A percentile compares a stretch with the other conserved stretches of the same genome.
Conservation (phyloP, 441 rosid genomes). For the Omphalea diandra region DNA sequence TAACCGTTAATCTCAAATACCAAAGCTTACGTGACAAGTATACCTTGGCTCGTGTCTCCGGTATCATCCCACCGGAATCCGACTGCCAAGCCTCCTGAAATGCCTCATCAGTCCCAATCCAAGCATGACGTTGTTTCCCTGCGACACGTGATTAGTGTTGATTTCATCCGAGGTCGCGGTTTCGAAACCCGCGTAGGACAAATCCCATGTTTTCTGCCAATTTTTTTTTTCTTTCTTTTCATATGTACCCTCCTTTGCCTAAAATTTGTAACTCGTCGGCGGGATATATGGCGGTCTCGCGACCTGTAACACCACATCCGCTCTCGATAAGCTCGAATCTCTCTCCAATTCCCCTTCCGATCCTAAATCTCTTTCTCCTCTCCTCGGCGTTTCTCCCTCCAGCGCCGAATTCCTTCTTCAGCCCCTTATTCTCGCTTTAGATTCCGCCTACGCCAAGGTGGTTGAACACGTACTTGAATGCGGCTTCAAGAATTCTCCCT, state of each 20-base stretch:
- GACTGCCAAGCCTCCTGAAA: slow-evolving; percentile 55
- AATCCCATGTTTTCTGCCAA: no score
- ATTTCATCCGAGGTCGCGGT: no score
- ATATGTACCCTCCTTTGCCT: no score
- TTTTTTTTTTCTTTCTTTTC: no score
- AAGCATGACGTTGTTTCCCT: slow-evolving; percentile 58
- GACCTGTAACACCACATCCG: slow-evolving; percentile 71
- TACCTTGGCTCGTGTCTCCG: slow-evolving; percentile 47
- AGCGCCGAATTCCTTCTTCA: slow-evolving; percentile 57
- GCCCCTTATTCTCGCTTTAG: slow-evolving; percentile 64
- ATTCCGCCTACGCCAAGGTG: slow-evolving; percentile 59
- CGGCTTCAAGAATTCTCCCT: slow-evolving; percentile 64
- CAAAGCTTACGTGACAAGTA: slow-evolving; percentile 55
- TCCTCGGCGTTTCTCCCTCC: slow-evolving; percentile 55
- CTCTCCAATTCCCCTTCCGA: slow-evolving; percentile 40
- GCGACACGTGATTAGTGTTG: no score
- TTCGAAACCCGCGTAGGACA: no score
- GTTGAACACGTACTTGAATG: slow-evolving; percentile 79
- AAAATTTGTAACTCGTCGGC: no score
- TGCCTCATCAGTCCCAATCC: slow-evolving; percentile 52
- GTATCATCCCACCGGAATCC: slow-evolving; percentile 55
- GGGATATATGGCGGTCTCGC: no score
- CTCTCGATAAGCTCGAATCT: slow-evolving; percentile 66
- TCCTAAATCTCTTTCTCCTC: slow-evolving; percentile 37
- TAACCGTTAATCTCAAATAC: slow-evolving; percentile 52